Evolutionary conservation across 495 filamentous ascomycete species (phyloP).

Genomic region (Penicillium alfredii): DNA sequence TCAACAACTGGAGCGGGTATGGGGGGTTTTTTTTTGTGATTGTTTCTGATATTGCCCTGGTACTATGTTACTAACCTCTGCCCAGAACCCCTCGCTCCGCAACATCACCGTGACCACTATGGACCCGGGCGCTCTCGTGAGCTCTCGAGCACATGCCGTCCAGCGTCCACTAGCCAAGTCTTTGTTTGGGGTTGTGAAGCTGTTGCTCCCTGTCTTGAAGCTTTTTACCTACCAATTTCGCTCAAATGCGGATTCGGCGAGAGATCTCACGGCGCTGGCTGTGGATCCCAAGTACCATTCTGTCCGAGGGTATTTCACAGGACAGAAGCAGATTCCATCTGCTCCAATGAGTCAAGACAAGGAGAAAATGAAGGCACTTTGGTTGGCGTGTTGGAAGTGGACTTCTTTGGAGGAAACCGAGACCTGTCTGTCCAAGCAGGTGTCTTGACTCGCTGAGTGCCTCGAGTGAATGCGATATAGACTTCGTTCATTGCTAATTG

Average conservation of each 20-base stretch:
- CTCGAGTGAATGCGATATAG: too few species aligned
- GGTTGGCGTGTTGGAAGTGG: slow-evolving; percentile 42
- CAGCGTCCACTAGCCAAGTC: slow-evolving; percentile 35
- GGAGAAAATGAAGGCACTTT: slow-evolving; percentile 37
- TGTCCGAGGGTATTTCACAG: slow-evolving; percentile 36
- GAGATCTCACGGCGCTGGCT: slow-evolving; percentile 32
- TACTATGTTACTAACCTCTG: slow-evolving; percentile 3
- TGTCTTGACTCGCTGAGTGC: too few species aligned
- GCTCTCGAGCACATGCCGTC: slow-evolving; percentile 39
- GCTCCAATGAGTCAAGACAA: slow-evolving; percentile 34
- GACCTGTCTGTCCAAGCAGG: slow-evolving; percentile 2
- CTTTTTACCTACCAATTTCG: slow-evolving; percentile 4
- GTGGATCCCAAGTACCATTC: slow-evolving; percentile 19
- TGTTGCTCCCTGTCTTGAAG: slow-evolving; percentile 29
- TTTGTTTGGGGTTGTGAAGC: slow-evolving; percentile 28
- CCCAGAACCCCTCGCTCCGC: slow-evolving; percentile 25
- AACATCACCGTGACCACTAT: slow-evolving; percentile 42
- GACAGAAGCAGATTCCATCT: slow-evolving; percentile 29
- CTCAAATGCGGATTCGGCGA: slow-evolving; percentile 26
- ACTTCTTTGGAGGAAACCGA: slow-evolving; percentile 6
- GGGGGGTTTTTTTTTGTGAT: background rate
- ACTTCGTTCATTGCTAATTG: too few species aligned
- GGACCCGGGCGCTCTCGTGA: slow-evolving; percentile 40
- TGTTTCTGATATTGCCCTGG: too few species aligned
- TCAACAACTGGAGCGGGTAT: slow-evolving; percentile 26